Evolutionary conservation across 805 yeast species (phyloP), one percentile per base, ranked within the genome.

Genomic region (Brettanomyces nanus): DNA sequence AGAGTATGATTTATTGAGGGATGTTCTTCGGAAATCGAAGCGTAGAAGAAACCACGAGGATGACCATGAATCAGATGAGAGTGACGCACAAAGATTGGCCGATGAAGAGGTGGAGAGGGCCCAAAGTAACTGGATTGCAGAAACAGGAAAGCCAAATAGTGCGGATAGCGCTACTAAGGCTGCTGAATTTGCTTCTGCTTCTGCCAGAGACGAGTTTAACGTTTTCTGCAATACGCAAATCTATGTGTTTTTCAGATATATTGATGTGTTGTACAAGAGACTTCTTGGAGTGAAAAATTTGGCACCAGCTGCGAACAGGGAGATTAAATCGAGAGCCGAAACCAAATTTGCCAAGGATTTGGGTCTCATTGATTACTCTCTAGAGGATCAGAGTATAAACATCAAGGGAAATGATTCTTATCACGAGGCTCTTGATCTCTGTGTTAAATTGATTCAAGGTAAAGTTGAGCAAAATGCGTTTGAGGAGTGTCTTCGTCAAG

Each of bases 401-500:
- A 80, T 89, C 49, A 66, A 65, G 26, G 85, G 84, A 14, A 69
- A 69, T 19, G 76, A 79, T 51, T 78, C 85, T 27, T 92, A 92
- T 58, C 64, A 69, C 26, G 96, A 90, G 59, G 73, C 86, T n/a
- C 65, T 92, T 41, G 68, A 65, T 3, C 68, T 92, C 39, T 75
- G 94, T 41, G 85, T 77, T 46, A 74, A 77, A 45, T 66, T 86
- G 36, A 81, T 92, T 46, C 92, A 85, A 47, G 95, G 95, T 21
- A 92, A 86, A 27, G 63, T 92, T 35, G 99, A 92, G 53, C 95
- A 85, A 45, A 92, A 82, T 59, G 80, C 87, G 82, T 94, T 84
- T 58, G 99, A 92, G 64, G 98, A 92, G 60, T 75, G 95, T 14
- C 63, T 92, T 42, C 85, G 99, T 45, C 97, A 90, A 66, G 96